phyloP scores from a whole-genome alignment of 2,329 filamentous ascomycete species.

The Colletotrichum eremochloae region DNA sequence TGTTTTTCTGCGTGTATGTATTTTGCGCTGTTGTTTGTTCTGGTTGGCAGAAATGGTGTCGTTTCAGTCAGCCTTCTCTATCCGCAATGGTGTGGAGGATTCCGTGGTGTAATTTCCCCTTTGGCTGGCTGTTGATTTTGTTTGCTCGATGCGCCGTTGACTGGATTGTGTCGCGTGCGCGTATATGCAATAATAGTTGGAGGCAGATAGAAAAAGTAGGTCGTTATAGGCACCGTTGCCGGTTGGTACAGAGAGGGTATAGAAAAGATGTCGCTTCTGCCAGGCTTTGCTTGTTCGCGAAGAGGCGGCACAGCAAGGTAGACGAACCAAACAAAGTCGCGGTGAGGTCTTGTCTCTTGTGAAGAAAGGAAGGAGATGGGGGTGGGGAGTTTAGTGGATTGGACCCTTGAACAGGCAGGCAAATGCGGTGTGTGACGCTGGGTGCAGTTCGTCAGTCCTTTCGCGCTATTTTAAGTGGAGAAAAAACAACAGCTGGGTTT shows the following conservation, averaged over 20 bases:
- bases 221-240: not conserved
- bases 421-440: conserved; percentile 10
- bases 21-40: not conserved
- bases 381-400: conserved; percentile 14
- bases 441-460: not conserved
- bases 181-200: not conserved
- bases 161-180: not conserved
- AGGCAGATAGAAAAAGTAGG: no score
- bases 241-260: not conserved
- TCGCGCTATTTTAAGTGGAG: conserved; percentile 12
- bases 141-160: not conserved
- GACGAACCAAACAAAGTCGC: not conserved
- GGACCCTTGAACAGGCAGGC: conserved; percentile 7
- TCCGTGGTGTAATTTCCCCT: not conserved
- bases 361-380: conserved; percentile 17
- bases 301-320: not conserved
- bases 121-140: not conserved
- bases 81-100: not conserved
- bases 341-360: conserved; percentile 14
- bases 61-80: not conserved
- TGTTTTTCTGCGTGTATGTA: not conserved
- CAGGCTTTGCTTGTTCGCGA: not conserved
- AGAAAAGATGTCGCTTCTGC: not conserved
- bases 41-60: not conserved
- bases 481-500: not conserved